Base-by-base conservation (phyloP, 352 stramenopile genomes). In the Lagenidium sp. region DNA sequence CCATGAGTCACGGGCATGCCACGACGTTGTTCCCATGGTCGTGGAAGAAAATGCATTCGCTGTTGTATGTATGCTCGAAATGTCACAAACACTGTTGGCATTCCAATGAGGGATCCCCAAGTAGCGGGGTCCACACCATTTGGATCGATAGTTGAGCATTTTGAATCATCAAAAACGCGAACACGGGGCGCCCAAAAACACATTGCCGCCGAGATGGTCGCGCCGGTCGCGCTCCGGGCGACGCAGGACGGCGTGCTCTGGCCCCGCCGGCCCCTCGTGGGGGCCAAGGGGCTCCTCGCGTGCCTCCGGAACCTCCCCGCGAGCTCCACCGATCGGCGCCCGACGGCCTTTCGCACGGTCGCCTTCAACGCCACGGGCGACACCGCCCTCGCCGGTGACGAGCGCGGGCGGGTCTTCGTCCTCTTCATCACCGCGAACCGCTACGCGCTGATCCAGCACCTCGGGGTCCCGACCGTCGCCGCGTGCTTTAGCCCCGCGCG, bases 341-440 rank as follows among this genome's bases (percentile, higher is more conserved):
- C 61, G 7, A 55, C 70, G 11, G 41, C 50, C 16, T 90, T 90
- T 50, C 71, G 71, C 22, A 62, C 57, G 29, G 77, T 85, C 25
- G 57, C 73, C 23, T 90, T 90, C 67, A 88, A 82, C 44, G 46
- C 44, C 21, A 54, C 67, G 8, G 77, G 77, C 28, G 80, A 90
- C 8, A 48, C 82, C 36, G 57, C 87, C 19, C 77, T 75, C 3
- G 77, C 73, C 1, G 60, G 63, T 18, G 80, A 93, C 57, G 80
- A 84, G 40, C 83, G 83, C 50, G 80, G 80, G 7, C 77, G 73
- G 40, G 55, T 93, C 24, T 90, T 90, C 41, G 75, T 81, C 2
- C 81, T 90, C 49, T 88, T 85, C 60, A 71, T 88, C 22, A 72
- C 60, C 16, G 47, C 38, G 32, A 93, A 93, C 35, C 78, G 70